These are phyloP conservation scores for Mycena olivaceomarginata DNA, from an alignment of 768 basidiomycete genomes.

Conservation along the genomic window DNA sequence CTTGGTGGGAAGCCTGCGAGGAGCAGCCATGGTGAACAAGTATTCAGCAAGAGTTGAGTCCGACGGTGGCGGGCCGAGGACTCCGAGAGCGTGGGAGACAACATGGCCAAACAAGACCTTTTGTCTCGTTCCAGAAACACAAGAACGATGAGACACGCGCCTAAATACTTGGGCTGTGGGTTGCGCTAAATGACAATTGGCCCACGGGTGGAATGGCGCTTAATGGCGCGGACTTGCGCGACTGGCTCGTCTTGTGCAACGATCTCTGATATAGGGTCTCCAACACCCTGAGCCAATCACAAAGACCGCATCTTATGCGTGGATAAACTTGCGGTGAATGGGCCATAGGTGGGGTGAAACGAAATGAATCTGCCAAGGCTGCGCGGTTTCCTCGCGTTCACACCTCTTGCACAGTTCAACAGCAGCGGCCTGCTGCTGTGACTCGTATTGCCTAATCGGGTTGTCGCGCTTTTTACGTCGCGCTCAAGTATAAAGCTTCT, in stretches of 20 bases:
- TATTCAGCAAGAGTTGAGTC: neutral
- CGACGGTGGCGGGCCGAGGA: neutral
- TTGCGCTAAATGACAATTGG: neutral
- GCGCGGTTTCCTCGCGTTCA: neutral
- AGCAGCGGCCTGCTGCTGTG: neutral
- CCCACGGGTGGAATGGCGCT: neutral
- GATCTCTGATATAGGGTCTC: conserved; percentile 12
- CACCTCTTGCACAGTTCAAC: neutral
- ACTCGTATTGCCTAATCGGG: neutral
- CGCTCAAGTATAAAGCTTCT: neutral
- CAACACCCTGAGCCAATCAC: conserved; percentile 8
- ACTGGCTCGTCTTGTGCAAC: conserved; percentile 11
- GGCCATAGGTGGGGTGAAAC: conserved; percentile 9
- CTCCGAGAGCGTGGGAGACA: neutral
- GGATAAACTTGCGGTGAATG: neutral
- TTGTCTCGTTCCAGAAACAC: neutral
- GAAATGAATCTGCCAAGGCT: conserved; percentile 16
- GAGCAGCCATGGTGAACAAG: conserved; percentile 20
- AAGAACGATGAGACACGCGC: neutral
- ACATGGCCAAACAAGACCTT: conserved; percentile 4
- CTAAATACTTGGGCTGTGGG: neutral
- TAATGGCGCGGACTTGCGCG: conserved; percentile 12
- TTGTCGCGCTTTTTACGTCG: neutral
- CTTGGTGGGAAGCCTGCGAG: conserved; percentile 33
- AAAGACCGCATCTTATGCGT: neutral